Conservation (phyloP, 108 stramenopile genomes). For the Skeletonema menzelii region DNA sequence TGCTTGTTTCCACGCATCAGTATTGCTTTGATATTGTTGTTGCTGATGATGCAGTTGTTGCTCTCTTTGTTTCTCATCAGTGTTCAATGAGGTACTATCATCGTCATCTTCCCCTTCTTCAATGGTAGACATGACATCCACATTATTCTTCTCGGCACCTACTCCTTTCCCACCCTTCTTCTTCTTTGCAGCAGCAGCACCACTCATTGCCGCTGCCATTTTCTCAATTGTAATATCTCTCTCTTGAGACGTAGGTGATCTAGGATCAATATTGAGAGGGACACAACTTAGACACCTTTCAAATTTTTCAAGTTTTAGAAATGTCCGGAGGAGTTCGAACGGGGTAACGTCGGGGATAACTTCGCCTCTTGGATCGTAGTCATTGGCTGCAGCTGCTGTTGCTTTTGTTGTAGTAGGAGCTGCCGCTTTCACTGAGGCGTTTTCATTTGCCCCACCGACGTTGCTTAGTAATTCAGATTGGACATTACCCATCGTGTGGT, state of each 20-base stretch:
- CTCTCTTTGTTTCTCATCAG: background rate
- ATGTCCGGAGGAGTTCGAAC: background rate
- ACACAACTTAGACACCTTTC: conserved; percentile 42
- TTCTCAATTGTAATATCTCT: background rate
- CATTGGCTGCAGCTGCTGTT: background rate
- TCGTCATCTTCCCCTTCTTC: background rate
- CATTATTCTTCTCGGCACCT: background rate
- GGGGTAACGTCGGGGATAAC: background rate
- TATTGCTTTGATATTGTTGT: background rate
- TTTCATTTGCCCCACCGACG: background rate
- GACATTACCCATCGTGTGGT: background rate
- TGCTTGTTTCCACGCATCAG: background rate
- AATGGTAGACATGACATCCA: background rate
- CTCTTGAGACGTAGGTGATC: conserved; percentile 8
- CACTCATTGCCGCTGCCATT: background rate
- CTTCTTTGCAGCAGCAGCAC: background rate
- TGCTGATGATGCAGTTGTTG: background rate
- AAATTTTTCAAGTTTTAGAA: conserved; percentile 31
- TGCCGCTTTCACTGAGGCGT: background rate
- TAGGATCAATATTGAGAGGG: conserved; percentile 37
- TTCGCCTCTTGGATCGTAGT: background rate
- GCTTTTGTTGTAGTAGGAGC: too few species aligned
- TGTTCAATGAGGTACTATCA: background rate
- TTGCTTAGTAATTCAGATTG: background rate
- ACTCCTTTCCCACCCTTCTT: background rate